phyloP scores from a whole-genome alignment of 1,284 basidiomycete genomes.

The Pseudozyma sp. region DNA sequence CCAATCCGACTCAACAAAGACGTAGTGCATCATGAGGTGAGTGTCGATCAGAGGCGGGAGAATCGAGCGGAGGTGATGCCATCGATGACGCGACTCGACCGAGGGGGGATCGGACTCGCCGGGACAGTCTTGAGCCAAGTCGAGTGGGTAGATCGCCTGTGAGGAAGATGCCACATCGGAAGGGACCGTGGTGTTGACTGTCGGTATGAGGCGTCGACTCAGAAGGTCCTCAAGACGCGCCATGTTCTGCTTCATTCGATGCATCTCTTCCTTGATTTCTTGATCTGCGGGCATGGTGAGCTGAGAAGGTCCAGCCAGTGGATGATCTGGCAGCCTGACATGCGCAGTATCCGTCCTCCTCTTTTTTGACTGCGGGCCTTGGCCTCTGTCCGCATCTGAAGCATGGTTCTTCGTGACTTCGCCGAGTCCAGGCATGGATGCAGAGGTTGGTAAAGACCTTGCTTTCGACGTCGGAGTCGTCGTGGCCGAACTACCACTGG shows the following conservation, averaged over 20 bases:
- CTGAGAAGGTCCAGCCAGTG: background rate
- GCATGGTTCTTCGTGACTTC: background rate
- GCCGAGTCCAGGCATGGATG: conserved; percentile 15
- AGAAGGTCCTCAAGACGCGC: conserved; percentile 27
- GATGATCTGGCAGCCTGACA: background rate
- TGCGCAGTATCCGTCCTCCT: conserved; percentile 8
- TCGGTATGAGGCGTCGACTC: background rate
- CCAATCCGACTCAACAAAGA: conserved; percentile 35
- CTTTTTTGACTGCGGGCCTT: conserved; percentile 15
- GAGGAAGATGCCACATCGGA: background rate
- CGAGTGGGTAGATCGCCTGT: conserved; percentile 6
- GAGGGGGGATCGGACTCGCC: conserved; percentile 23
- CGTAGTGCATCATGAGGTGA: conserved; percentile 31
- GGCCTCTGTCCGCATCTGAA: background rate
- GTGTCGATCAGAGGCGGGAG: conserved; percentile 37
- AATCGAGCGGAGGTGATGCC: conserved; percentile 22
- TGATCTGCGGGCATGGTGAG: background rate
- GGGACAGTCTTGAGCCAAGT: conserved; percentile 7
- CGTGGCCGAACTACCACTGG: conserved; percentile 6
- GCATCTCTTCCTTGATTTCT: conserved; percentile 18
- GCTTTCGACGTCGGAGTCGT: conserved; percentile 2
- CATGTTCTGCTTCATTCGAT: conserved; percentile 25
- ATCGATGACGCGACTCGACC: conserved; percentile 14
- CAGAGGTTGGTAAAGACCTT: conserved; percentile 5
- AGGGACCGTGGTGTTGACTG: background rate